phyloP scores from a whole-genome alignment of 176 grass and related monocot genomes.

The Hyparrhenia diplandra region DNA sequence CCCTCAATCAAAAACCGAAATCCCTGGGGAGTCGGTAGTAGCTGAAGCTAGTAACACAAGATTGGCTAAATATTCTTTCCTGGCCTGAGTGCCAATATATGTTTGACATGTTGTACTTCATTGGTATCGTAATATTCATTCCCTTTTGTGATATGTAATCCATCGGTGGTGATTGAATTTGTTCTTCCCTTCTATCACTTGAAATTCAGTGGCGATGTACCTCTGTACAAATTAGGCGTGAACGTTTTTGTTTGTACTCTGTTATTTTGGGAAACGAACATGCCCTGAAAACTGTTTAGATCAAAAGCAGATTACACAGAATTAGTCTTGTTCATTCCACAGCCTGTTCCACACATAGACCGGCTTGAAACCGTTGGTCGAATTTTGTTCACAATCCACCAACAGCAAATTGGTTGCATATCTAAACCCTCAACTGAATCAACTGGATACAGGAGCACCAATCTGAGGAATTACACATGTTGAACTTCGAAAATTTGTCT shows the following conservation, averaged over 20 bases:
- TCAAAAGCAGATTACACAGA: not conserved
- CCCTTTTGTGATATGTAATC: not conserved
- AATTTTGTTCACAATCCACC: too few relatives aligned
- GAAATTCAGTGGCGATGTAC: not conserved
- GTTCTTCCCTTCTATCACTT: too few relatives aligned
- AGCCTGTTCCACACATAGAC: not conserved
- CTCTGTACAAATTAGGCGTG: too few relatives aligned
- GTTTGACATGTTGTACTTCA: not conserved
- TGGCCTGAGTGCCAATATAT: not conserved
- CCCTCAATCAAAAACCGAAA: not conserved
- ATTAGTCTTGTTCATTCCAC: not conserved
- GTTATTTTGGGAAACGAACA: too few relatives aligned
- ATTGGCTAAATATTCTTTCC: slow-evolving; percentile 7
- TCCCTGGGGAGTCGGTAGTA: not conserved
- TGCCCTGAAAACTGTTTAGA: too few relatives aligned
- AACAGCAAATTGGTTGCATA: too few relatives aligned
- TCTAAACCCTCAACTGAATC: too few relatives aligned
- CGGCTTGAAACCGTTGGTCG: too few relatives aligned
- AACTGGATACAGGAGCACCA: too few relatives aligned
- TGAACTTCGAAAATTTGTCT: too few relatives aligned
- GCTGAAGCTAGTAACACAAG: slow-evolving; percentile 10
- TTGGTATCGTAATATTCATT: not conserved
- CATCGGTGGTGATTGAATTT: not conserved
- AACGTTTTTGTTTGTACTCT: too few relatives aligned
- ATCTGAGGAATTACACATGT: too few relatives aligned